Percentiles rank a stretch among this genome's conserved stretches.
Conservation (phyloP, 2,329 filamentous ascomycete genomes). For the Sclerotinia sclerotiorum region DNA sequence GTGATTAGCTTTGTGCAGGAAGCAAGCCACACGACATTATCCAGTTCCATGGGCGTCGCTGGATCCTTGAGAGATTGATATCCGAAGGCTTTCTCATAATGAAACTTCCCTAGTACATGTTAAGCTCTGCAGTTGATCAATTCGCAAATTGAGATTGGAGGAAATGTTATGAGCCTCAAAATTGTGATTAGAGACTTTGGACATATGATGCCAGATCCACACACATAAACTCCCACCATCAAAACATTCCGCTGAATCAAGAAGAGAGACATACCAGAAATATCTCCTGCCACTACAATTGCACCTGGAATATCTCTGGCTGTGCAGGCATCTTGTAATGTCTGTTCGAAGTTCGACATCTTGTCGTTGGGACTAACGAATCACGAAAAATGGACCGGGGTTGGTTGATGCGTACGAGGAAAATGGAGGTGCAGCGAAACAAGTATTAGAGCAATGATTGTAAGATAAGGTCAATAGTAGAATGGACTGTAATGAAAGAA, state of each 20-base stretch:
- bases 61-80: constrained; percentile 49
- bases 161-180: not conserved
- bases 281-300: constrained; percentile 28
- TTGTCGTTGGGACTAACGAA: not conserved
- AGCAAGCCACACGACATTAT: constrained; percentile 61
- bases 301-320: constrained; percentile 31
- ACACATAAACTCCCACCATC: not conserved
- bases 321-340: constrained; percentile 28
- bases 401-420: not conserved
- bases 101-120: constrained; percentile 39
- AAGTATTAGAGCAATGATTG: not conserved
- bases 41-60: constrained; percentile 57
- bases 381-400: not conserved
- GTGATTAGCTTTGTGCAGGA: constrained; percentile 58
- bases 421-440: not conserved
- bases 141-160: not conserved
- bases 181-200: not conserved
- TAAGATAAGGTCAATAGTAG: not conserved
- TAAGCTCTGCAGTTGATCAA: not conserved
- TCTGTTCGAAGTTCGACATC: constrained; percentile 32
- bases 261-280: constrained; percentile 26
- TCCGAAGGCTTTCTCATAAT: constrained; percentile 43
- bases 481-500: not conserved
- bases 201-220: not conserved
- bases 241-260: not conserved